Evolutionary conservation across 2,329 filamentous ascomycete genomes (phyloP), one percentile per base, ranked within the genome.

Genomic region (Periconia sp.): DNA sequence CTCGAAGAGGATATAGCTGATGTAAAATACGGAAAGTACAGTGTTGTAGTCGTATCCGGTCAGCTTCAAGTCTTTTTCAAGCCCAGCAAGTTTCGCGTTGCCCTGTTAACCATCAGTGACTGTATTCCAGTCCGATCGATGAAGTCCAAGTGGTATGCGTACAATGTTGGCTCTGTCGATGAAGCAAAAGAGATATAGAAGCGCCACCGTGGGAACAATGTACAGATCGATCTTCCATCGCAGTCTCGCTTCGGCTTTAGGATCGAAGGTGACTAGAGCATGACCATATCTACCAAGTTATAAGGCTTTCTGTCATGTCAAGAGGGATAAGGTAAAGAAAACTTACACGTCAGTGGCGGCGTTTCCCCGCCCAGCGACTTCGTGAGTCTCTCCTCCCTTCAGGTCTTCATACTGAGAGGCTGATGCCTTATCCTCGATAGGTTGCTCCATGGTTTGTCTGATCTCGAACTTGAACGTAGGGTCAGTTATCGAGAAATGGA

Each of bases 81-180:
- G 75, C 0, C 86, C 86, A 3, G 86, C 86, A 17, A 90, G 75
- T 57, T 80, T 81, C 1, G 86, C 87, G 68, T 90, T 90, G n/a
- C 86, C 85, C 47, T 87, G 46, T n/a, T 13, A 5, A 17, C 7
- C 14, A 20, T 49, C 15, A 49, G 47, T 30, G 9, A 27, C 14
- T 31, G 35, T 11, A 18, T 14, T 14, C 11, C 13, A 11, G 10
- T 18, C 2, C 18, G 13, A 19, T 19, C 6, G 7, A 31, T 5
- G 15, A 19, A 47, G 23, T 5, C 3, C 8, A 37, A 45, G 27
- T 7, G 6, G n/a, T 10, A 19, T 42, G 2, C 48, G 23, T 44
- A 50, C 87, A 37, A 91, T 87, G 56, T 90, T 90, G 20, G 87
- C 85, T n/a, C 87, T 80, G 62, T 90, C 87, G 58, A 90, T 89